Evolutionary conservation across 352 stramenopile species (phyloP), one percentile per base, ranked within the genome.

Genomic region (Phytophthora podocarpi): DNA sequence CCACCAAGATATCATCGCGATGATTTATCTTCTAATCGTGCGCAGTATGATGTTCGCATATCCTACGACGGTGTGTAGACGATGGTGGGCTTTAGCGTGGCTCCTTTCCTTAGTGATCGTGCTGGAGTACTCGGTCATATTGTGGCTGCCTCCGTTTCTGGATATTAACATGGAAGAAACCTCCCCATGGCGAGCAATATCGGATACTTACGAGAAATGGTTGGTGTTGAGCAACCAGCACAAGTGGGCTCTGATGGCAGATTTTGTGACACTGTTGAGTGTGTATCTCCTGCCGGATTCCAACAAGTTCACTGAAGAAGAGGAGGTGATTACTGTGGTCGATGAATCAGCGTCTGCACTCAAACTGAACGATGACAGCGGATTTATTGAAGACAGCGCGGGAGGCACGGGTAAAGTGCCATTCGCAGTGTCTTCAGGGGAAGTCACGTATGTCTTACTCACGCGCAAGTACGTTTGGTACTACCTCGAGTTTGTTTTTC

Each of bases 21-120:
- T 94, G 26, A 31, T 82, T 30, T 94, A 93, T 62, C 80, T 96
- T 55, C n/a, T 90, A 6, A 66, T 91, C 12, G 81, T 96, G n/a
- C 88, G 87, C 56, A 63, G 39, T n/a, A 84, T 94, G 60, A 93
- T 93, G 83, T 89, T 90, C 40, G 82, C 87, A 4, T 48, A 48
- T 5, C 64, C 82, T n/a, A 40, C 73, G 5, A 87, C 64, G 0
- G 74, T 93, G 7, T 90, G 76, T 34, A 64, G 59, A 37, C 59
- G 75, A 5, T 91, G 80, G 77, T 85, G 80, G 62, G 41, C 82
- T 15, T 32, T 93, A 7, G 84, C 67, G 2, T 65, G 67, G 27
- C 46, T 89, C 10, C 68, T 96, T 1, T 89, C 85, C 2, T 30
- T 78, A 9, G 68, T 93, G 27, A 85, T 93, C n/a, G 47, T 90